Evolutionary conservation across 176 grass and related monocot genomes (phyloP).

Genomic region (Phoenix dactylifera): DNA sequence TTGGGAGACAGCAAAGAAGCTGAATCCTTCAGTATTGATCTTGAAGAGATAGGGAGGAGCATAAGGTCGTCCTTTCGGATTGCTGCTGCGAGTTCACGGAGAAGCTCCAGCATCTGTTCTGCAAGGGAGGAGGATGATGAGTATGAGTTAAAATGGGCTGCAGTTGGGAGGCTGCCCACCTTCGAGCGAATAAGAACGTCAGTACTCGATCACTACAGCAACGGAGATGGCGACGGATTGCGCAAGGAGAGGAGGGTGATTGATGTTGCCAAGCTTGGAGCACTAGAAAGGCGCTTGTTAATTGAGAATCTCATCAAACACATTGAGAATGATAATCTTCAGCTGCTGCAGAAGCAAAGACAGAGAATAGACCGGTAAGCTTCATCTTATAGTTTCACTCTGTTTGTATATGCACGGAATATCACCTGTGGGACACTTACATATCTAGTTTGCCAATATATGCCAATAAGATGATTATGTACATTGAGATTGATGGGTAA

Average conservation of each 20-base stretch:
- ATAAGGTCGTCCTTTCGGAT: conserved; percentile 23
- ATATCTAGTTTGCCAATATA: neutral
- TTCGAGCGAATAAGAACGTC: conserved; percentile 33
- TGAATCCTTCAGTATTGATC: neutral
- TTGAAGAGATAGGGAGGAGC: conserved; percentile 23
- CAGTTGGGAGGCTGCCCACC: conserved; percentile 50
- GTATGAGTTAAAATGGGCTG: conserved; percentile 43
- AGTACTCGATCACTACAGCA: conserved; percentile 1
- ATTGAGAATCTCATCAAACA: conserved; percentile 51
- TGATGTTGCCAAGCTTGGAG: conserved; percentile 44
- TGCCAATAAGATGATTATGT: neutral
- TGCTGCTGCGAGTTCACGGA: conserved; percentile 18
- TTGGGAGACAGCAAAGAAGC: conserved; percentile 3
- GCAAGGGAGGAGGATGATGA: conserved; percentile 20
- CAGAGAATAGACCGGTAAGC: conserved; percentile 46
- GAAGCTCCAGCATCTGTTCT: neutral
- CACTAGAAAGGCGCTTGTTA: conserved; percentile 26
- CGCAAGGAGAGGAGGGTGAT: conserved; percentile 7
- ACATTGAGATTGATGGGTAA: neutral
- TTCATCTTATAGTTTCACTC: neutral
- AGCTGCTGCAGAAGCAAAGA: conserved; percentile 54
- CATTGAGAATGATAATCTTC: conserved; percentile 46
- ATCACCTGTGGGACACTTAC: neutral
- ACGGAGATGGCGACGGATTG: neutral
- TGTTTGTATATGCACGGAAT: neutral